Evolutionary conservation across 1,284 basidiomycete genomes (phyloP).

Genomic region (Ceratobasidium papillatum): DNA sequence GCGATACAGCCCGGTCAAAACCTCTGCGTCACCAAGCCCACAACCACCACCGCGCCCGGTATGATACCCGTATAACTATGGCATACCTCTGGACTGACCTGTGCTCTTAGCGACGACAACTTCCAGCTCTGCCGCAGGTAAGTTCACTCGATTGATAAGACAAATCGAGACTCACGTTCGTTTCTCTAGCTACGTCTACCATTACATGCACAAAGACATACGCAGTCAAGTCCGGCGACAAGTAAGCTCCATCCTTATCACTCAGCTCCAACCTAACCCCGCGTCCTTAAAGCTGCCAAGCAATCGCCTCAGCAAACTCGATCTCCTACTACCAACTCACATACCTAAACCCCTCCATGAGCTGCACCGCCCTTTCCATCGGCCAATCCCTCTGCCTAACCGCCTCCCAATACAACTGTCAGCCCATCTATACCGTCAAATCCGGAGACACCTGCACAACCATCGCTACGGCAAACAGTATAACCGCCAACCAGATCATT

Average conservation of each 20-base stretch:
- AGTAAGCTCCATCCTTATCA: not conserved
- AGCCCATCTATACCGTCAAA: not conserved
- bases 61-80: not conserved
- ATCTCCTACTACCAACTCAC: constrained; percentile 10
- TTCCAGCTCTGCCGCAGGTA: not conserved
- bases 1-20: constrained; percentile 4
- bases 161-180: not conserved
- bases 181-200: not conserved
- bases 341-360: not conserved
- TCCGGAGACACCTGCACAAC: not conserved
- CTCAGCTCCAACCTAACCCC: not conserved
- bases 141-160: not conserved
- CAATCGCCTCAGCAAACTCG: constrained; percentile 1
- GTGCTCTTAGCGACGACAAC: not conserved
- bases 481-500: not conserved
- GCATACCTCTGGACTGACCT: not conserved
- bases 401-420: not conserved
- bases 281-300: not conserved
- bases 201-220: constrained; percentile 3
- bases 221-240: constrained; percentile 3
- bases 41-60: not conserved
- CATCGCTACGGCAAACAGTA: not conserved
- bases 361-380: not conserved
- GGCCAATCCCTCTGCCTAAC: not conserved
- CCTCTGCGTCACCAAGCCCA: not conserved